Evolutionary conservation across 1,284 basidiomycete genomes (phyloP).

Genomic region (Chiua sp.): DNA sequence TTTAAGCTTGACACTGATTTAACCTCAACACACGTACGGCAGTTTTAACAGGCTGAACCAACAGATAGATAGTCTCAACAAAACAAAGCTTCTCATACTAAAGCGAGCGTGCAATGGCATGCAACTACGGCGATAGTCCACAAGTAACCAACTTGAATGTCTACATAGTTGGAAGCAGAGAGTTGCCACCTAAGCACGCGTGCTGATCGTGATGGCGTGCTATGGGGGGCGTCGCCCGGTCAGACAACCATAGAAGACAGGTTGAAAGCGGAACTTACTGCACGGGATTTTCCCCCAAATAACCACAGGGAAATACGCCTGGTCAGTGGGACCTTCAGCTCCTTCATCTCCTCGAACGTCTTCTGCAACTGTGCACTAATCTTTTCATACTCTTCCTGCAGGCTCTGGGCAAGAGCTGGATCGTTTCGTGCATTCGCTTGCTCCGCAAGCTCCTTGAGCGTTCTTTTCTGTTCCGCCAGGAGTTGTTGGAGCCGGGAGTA

Average conservation of each 20-base stretch:
- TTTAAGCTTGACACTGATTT: too few relatives aligned
- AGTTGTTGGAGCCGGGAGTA: conserved; percentile 23
- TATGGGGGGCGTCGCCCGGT: background rate
- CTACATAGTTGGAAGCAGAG: too few relatives aligned
- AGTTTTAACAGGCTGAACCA: too few relatives aligned
- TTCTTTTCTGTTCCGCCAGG: conserved; percentile 19
- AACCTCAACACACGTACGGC: too few relatives aligned
- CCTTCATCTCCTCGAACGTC: conserved; percentile 21
- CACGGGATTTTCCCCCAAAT: conserved; percentile 4
- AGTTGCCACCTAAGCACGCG: too few relatives aligned
- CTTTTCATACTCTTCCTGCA: conserved; percentile 18
- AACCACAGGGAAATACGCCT: conserved; percentile 18
- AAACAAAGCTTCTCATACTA: too few relatives aligned
- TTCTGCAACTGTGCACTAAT: conserved; percentile 11
- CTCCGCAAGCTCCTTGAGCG: conserved; percentile 16
- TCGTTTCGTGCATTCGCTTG: conserved; percentile 14
- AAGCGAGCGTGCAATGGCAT: too few relatives aligned
- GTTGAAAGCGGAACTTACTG: conserved; percentile 7
- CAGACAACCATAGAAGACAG: background rate
- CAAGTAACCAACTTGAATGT: too few relatives aligned
- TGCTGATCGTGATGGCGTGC: conserved; percentile 1
- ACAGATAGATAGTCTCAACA: too few relatives aligned
- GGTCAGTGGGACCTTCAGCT: conserved; percentile 23
- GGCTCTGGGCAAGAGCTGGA: conserved; percentile 8
- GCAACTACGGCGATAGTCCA: too few relatives aligned